Evolutionary conservation across 148 eudicot genomes (phyloP).

Genomic region (Rhododendron williamsianum): DNA sequence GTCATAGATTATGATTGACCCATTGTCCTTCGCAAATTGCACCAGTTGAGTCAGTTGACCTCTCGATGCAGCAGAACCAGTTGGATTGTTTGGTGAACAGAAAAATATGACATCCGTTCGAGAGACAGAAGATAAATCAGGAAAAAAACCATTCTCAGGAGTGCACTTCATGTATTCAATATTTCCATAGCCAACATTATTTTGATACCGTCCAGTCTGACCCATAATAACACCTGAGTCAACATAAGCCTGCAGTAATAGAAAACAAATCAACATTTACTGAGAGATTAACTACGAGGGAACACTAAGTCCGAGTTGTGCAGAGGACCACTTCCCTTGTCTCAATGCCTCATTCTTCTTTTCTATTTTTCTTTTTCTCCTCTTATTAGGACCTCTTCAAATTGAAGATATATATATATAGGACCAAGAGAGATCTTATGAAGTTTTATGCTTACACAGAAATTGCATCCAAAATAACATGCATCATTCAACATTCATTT

Average conservation of each 20-base stretch:
- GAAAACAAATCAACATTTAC: neutral
- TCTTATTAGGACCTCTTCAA: neutral
- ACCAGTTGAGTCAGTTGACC: slow-evolving; percentile 54
- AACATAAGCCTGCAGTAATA: slow-evolving; percentile 59
- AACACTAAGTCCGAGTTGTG: neutral
- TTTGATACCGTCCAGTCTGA: slow-evolving; percentile 50
- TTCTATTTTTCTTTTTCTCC: neutral
- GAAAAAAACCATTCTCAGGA: slow-evolving; percentile 57
- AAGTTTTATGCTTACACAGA: neutral
- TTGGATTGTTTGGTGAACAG: slow-evolving; percentile 92
- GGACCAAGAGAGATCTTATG: neutral
- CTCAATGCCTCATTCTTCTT: neutral
- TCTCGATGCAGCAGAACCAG: slow-evolving; percentile 74
- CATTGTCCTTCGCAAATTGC: slow-evolving; percentile 59
- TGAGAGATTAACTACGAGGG: neutral
- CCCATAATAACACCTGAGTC: slow-evolving; percentile 89
- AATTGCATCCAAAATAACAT: neutral
- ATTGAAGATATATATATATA: neutral
- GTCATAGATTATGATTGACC: slow-evolving; percentile 77
- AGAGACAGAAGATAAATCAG: slow-evolving; percentile 40
- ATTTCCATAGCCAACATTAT: slow-evolving; percentile 45
- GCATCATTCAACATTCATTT: neutral
- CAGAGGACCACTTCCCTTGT: neutral
- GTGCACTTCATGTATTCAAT: slow-evolving; percentile 75
- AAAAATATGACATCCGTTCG: slow-evolving; percentile 76